Evolutionary conservation across 495 filamentous ascomycete species (phyloP), one percentile per base, ranked within the genome.

Genomic region (Aspergillus wentii): DNA sequence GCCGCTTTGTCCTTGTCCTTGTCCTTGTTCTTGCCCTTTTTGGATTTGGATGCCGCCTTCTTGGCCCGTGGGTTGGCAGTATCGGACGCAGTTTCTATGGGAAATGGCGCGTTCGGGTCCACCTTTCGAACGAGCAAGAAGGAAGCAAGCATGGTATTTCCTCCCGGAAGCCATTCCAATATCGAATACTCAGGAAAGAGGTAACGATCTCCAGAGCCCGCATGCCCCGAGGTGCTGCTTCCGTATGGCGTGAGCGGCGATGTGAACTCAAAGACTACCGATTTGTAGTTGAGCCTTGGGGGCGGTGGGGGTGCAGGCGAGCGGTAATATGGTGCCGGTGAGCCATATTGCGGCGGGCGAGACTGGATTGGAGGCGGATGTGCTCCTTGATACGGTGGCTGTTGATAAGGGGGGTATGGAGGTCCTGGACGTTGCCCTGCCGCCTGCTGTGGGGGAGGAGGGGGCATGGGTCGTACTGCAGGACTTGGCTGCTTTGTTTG

Each of bases 151-250:
- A 75, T 64, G 7, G 66, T 66, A 13, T 62, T 66, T 26, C 66
- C 61, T 26, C 61, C 65, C 1, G 69, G 61, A 13, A 72, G 57
- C 59, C 66, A 85, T 53, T 98, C 90, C 6, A 97, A 62, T 30
- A 97, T 85, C 39, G 82, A 82, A 51, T 87, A 75, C 55, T 86
- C 88, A 0, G 92, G 92, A 52, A 98, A 92, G 14, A 90, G 57
- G 53, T 88, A 97, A 14, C 90, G 80, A 53, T 96, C 92, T 8
- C 88, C 88, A 13, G 75, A 78, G 10, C 75, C 76, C 7, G 78
- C 83, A 20, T 82, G 78, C 33, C 82, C 80, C 2, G 78, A 72
- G 0, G 66, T 64, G 21, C 59, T 64, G 39, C 59, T 71, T 53
- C 68, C 65, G 20, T 70, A 70, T 1, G 68, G 66, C 9, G 68